Conservation (phyloP, 768 basidiomycete species). For the Lentinula lateritia region DNA sequence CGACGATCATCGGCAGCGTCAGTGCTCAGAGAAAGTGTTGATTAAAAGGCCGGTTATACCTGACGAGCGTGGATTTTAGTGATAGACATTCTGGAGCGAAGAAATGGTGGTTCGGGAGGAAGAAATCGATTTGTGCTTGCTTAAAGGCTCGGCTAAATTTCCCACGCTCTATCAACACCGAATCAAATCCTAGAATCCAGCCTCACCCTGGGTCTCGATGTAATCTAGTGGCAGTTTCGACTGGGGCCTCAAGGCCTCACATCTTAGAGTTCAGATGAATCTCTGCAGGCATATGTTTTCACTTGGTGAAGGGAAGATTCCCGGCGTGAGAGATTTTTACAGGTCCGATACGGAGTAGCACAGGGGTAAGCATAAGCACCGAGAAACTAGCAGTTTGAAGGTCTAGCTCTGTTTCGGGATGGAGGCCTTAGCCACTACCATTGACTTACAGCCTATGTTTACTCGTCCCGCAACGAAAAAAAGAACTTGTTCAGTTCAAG, state of each 20-base stretch:
- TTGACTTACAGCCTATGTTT: no score
- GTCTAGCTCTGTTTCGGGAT: no score
- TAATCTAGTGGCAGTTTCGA: neutral
- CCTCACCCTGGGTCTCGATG: neutral
- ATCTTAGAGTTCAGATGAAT: neutral
- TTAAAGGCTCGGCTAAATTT: neutral
- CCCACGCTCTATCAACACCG: neutral
- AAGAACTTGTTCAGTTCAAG: no score
- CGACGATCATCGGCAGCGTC: neutral
- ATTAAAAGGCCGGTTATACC: slow-evolving; percentile 36
- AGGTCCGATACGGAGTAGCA: neutral
- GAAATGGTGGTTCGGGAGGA: slow-evolving; percentile 19
- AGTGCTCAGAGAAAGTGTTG: neutral
- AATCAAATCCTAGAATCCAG: neutral
- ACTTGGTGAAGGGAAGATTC: neutral
- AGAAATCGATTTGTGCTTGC: slow-evolving; percentile 2
- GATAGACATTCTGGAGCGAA: slow-evolving; percentile 63
- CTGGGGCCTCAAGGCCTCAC: neutral
- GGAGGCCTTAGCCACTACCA: no score
- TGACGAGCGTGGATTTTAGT: slow-evolving; percentile 90
- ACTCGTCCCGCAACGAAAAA: no score
- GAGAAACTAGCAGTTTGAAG: no score
- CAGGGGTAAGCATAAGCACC: no score
- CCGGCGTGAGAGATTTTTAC: neutral
- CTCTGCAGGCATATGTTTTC: neutral